Conservation (phyloP, 164 flowering plant species). For the Tetracentron sinense region DNA sequence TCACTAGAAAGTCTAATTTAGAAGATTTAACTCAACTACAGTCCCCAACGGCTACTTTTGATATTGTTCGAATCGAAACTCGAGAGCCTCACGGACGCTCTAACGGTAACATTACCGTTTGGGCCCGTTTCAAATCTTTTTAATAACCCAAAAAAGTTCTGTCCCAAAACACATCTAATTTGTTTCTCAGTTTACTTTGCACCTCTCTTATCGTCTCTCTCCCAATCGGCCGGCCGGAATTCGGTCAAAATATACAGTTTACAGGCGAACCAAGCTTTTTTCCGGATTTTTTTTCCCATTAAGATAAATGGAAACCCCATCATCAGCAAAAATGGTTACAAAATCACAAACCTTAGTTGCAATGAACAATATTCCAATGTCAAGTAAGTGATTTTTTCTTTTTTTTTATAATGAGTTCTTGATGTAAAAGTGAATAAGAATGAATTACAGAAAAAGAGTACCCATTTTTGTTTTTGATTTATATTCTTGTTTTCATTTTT, state of each 20-base stretch:
- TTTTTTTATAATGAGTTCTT: too few relatives aligned
- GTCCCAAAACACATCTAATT: not conserved
- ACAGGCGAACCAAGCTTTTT: not conserved
- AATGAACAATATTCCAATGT: conserved; percentile 22
- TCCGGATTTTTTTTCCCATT: not conserved
- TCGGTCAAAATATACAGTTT: not conserved
- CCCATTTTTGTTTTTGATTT: too few relatives aligned
- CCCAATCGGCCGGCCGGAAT: not conserved
- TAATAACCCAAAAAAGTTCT: conserved; percentile 4
- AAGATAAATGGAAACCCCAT: conserved; percentile 77
- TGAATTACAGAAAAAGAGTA: too few relatives aligned
- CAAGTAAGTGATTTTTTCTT: conserved; percentile 29
- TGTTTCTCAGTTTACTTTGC: not conserved
- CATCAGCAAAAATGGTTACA: conserved; percentile 66
- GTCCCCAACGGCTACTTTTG: conserved; percentile 10
- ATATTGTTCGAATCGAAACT: not conserved
- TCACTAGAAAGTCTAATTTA: too few relatives aligned
- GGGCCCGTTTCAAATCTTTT: not conserved
- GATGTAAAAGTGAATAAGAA: too few relatives aligned
- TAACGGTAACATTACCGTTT: conserved; percentile 31
- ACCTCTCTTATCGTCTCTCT: not conserved
- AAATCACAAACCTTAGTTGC: conserved; percentile 45
- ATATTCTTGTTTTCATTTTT: too few relatives aligned
- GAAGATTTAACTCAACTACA: too few relatives aligned
- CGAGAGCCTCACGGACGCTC: not conserved